Conservation (phyloP, 495 filamentous ascomycete genomes). For the Aspergillus ellipticus region DNA sequence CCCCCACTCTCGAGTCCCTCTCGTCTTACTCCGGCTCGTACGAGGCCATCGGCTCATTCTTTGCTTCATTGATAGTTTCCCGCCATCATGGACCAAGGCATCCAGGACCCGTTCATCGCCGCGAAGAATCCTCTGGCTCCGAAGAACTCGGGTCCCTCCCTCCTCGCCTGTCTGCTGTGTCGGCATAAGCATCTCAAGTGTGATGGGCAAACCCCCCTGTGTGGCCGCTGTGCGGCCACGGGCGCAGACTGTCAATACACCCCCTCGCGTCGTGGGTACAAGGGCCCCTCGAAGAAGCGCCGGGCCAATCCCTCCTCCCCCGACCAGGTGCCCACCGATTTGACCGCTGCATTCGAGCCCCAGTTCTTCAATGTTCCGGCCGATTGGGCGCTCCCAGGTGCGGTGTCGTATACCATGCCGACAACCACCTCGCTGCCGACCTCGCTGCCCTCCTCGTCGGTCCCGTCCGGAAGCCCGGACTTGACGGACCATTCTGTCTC, state of each 20-base stretch:
- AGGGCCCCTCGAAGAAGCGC: slow-evolving; percentile 45
- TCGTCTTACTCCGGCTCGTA: background rate
- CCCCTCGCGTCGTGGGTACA: slow-evolving; percentile 46
- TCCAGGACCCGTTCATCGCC: slow-evolving; percentile 12
- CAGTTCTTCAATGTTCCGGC: slow-evolving; percentile 24
- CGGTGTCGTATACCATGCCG: slow-evolving; percentile 19
- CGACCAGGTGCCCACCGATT: slow-evolving; percentile 25
- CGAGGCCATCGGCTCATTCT: background rate
- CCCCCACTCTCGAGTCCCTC: background rate
- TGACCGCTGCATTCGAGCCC: slow-evolving; percentile 16
- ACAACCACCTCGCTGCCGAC: slow-evolving; percentile 21
- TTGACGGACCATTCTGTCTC: slow-evolving; percentile 19
- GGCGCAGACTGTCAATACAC: slow-evolving; percentile 41
- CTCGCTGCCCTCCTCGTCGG: slow-evolving; percentile 10
- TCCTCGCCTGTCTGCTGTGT: slow-evolving; percentile 54
- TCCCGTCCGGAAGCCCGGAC: slow-evolving; percentile 24
- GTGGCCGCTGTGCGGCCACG: slow-evolving; percentile 36
- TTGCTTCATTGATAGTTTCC: background rate
- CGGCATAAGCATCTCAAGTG: slow-evolving; percentile 59
- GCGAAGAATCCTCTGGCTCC: slow-evolving; percentile 8
- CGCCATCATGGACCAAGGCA: slow-evolving; percentile 15
- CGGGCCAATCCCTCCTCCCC: slow-evolving; percentile 36
- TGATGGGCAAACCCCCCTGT: slow-evolving; percentile 40
- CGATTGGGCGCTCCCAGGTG: slow-evolving; percentile 28
- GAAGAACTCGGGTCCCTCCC: slow-evolving; percentile 33